A percentile compares a stretch with the other conserved stretches of the same genome.
phyloP scores from a whole-genome alignment of 2,329 filamentous ascomycete species.

The Fusarium aywerte region DNA sequence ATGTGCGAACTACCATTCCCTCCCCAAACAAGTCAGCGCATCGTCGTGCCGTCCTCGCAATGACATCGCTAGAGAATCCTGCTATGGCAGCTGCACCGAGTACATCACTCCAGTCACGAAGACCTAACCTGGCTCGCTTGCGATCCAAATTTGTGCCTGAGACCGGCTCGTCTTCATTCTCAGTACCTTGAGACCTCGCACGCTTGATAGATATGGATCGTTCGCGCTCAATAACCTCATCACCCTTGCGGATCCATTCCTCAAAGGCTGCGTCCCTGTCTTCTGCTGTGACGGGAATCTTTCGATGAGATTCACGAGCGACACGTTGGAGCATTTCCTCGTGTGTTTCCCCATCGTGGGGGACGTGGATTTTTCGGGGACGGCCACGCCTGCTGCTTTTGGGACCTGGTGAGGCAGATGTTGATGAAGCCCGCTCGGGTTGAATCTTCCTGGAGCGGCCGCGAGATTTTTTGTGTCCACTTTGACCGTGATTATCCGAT shows the following conservation, averaged over 20 bases:
- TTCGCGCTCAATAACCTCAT: constrained; percentile 42
- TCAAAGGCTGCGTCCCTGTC: constrained; percentile 50
- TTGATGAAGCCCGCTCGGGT: constrained; percentile 4
- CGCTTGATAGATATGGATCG: constrained; percentile 28
- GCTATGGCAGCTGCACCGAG: constrained; percentile 80
- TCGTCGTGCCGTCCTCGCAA: constrained; percentile 76
- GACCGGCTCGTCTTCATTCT: constrained; percentile 29
- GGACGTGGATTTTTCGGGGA: constrained; percentile 54
- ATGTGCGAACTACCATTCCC: constrained; percentile 71
- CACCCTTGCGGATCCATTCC: constrained; percentile 49
- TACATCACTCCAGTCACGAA: constrained; percentile 87
- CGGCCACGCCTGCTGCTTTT: constrained; percentile 50
- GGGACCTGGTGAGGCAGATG: constrained; percentile 23
- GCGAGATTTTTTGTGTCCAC: constrained; percentile 42
- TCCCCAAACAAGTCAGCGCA: constrained; percentile 82
- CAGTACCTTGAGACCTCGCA: constrained; percentile 28
- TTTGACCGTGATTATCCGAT: constrained; percentile 46
- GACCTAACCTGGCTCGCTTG: constrained; percentile 53
- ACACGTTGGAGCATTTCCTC: constrained; percentile 59
- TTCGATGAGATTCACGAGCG: constrained; percentile 55
- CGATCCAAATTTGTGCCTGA: constrained; percentile 37
- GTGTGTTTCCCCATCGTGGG: constrained; percentile 58
- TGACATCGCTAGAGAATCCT: constrained; percentile 72
- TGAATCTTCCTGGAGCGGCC: constrained; percentile 44
- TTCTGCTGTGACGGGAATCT: constrained; percentile 42